Evolutionary conservation across 805 yeast genomes (phyloP).

Genomic region (Wickerhamomyces ciferrii): DNA sequence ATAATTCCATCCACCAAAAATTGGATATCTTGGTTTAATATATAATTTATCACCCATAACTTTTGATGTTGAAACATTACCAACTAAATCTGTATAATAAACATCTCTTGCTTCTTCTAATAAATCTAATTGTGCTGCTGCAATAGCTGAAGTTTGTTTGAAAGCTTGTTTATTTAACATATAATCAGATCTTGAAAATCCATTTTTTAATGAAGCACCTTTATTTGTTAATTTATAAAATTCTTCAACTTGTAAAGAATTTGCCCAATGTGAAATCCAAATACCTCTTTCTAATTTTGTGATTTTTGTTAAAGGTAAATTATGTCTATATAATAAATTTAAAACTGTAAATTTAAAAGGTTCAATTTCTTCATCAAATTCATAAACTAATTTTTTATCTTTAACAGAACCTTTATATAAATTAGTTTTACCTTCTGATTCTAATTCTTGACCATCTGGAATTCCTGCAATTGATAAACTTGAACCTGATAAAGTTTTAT

Average conservation of each 20-base stretch:
- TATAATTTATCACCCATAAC: slow-evolving; percentile 34
- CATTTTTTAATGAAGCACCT: slow-evolving; percentile 64
- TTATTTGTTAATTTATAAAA: slow-evolving; percentile 73
- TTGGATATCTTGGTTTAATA: slow-evolving; percentile 85
- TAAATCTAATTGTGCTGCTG: slow-evolving; percentile 53
- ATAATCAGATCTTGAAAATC: slow-evolving; percentile 81
- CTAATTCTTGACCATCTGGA: slow-evolving; percentile 40
- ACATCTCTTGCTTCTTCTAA: slow-evolving; percentile 52
- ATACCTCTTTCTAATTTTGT: slow-evolving; percentile 61
- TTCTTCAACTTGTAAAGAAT: slow-evolving; percentile 73
- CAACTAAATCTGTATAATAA: slow-evolving; percentile 85
- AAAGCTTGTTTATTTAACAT: slow-evolving; percentile 46
- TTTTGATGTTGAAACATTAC: slow-evolving; percentile 81
- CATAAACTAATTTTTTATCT: slow-evolving; percentile 42
- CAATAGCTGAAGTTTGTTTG: slow-evolving; percentile 53
- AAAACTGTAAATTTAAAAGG: slow-evolving; percentile 46
- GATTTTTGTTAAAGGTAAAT: slow-evolving; percentile 59
- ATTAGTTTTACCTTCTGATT: slow-evolving; percentile 22
- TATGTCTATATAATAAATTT: slow-evolving; percentile 57
- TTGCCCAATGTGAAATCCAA: slow-evolving; percentile 88
- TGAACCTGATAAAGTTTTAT: slow-evolving; percentile 43
- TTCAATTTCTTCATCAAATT: slow-evolving; percentile 42
- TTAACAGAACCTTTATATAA: slow-evolving; percentile 31
- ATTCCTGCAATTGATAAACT: slow-evolving; percentile 39
- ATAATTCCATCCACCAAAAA: slow-evolving; percentile 94